phyloP scores from a whole-genome alignment of 2,329 filamentous ascomycete genomes.

The Fusarium praegraminearum region DNA sequence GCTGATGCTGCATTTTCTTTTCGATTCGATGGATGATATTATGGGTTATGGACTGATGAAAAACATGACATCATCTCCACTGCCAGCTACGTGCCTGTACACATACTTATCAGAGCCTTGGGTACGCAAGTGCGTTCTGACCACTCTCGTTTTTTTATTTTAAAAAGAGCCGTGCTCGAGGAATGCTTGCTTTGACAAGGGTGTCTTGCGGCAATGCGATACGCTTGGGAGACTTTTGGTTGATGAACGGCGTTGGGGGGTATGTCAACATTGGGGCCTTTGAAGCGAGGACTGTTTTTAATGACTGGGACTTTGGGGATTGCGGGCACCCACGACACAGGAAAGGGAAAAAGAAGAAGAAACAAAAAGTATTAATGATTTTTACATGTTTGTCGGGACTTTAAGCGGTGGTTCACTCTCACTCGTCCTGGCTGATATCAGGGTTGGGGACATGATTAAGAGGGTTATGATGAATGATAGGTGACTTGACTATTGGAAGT shows the following conservation, averaged over 20 bases:
- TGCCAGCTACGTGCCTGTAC: constrained; percentile 10
- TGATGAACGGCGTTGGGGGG: constrained; percentile 41
- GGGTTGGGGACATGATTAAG: constrained; percentile 12
- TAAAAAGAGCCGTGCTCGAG: background rate
- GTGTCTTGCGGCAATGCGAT: constrained; percentile 13
- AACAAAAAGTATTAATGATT: constrained; percentile 40
- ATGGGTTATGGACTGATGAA: constrained; percentile 30
- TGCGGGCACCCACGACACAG: constrained; percentile 12
- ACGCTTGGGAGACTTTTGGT: constrained; percentile 35
- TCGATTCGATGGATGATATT: constrained; percentile 30
- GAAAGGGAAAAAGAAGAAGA: constrained; percentile 34
- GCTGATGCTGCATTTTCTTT: constrained; percentile 30
- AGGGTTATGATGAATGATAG: constrained; percentile 36
- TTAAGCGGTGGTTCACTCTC: constrained; percentile 19
- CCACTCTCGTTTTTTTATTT: constrained; percentile 1
- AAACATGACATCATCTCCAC: constrained; percentile 20
- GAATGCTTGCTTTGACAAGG: constrained; percentile 2
- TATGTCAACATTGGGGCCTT: constrained; percentile 30
- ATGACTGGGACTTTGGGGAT: constrained; percentile 27
- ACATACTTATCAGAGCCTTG: constrained; percentile 10
- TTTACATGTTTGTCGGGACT: constrained; percentile 9
- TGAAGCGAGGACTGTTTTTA: constrained; percentile 40
- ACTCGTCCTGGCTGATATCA: constrained; percentile 23
- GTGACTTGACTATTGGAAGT: constrained; percentile 22
- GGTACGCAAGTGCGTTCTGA: constrained; percentile 2